Evolutionary conservation across 345 rosid species (phyloP).

Genomic region (Salix caprea): DNA sequence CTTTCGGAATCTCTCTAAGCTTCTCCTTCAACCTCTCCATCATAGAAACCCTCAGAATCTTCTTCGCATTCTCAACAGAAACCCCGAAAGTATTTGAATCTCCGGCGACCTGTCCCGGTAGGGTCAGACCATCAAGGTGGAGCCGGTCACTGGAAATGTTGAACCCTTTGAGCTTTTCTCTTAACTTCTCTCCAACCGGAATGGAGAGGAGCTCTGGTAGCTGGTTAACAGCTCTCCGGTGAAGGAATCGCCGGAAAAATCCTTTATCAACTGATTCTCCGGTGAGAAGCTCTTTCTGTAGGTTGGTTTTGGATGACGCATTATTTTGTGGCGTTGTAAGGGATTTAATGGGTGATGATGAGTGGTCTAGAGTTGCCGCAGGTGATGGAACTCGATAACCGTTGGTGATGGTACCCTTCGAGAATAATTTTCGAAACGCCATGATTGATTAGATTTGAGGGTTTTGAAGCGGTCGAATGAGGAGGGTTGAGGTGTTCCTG

Average conservation of each 20-base stretch:
- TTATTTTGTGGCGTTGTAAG: not conserved
- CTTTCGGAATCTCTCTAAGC: conserved; percentile 45
- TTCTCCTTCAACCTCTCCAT: conserved; percentile 54
- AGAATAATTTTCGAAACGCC: conserved; percentile 48
- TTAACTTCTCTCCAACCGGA: conserved; percentile 48
- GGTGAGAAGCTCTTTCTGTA: conserved; percentile 42
- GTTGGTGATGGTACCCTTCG: conserved; percentile 33
- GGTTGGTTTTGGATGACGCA: conserved; percentile 13
- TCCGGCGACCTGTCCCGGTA: conserved; percentile 2
- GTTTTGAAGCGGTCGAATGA: not conserved
- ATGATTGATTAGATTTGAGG: conserved; percentile 16
- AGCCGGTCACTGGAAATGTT: conserved; percentile 14
- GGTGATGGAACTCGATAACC: conserved; percentile 20
- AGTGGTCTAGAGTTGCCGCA: conserved; percentile 16
- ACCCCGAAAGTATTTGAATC: conserved; percentile 14
- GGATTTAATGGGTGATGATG: conserved; percentile 2
- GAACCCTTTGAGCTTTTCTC: conserved; percentile 40
- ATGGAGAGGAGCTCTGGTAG: conserved; percentile 38
- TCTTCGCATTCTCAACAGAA: conserved; percentile 51
- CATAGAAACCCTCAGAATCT: conserved; percentile 52
- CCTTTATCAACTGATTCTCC: conserved; percentile 27
- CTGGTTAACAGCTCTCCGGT: conserved; percentile 29
- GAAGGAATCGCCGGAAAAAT: conserved; percentile 43
- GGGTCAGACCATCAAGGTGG: conserved; percentile 21
- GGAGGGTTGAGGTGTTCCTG: not conserved